Base-by-base conservation (phyloP, 352 stramenopile species). In the Sclerospora graminicola region DNA sequence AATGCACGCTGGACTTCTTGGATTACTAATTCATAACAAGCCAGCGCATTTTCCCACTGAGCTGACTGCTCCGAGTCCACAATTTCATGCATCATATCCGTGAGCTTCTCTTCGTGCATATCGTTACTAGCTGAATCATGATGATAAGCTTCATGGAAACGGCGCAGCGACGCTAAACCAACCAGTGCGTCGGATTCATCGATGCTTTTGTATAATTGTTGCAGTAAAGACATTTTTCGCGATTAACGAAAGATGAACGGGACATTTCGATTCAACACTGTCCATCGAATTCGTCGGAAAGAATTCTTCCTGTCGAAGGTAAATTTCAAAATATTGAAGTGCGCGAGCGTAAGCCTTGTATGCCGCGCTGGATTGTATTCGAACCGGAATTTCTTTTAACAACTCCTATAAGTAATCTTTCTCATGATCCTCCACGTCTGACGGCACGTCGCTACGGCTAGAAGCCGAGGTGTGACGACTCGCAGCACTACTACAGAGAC, bases 371-470 rank as follows among this genome's bases (percentile, higher is more conserved):
- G 75, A 88, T n/a, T 85, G 54, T 11, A 64, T 62, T 27, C 57
- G 63, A 36, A 63, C 78, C 4, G 75, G 70, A 18, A 88, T 88
- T 21, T 69, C 66, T 52, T 87, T 85, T 4, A 88, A 20, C 37
- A 88, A 85, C 33, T 85, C 73, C 36, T 85, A 73, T 11, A 85
- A 55, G 35, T 82, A 78, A 26, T 85, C 73, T 41, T 85, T 88
- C 53, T 85, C 75, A 37, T 82, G 70, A 41, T 88, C 73, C 13
- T 83, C 70, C 6, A 83, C 39, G 15, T 83, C 72, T n/a, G 68
- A 74, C 11, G 63, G 51, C 32, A 60, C 45, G 9, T 77, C 67
- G 24, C 54, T 66, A 11, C 66, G 63, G 15, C 45, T n/a, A n/a
- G n/a, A 52, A 24, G 51, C 65, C 41, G 51, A 53, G 9, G 49